Base-by-base conservation (phyloP, 2,329 filamentous ascomycete species). In the Aschersonia sp. region DNA sequence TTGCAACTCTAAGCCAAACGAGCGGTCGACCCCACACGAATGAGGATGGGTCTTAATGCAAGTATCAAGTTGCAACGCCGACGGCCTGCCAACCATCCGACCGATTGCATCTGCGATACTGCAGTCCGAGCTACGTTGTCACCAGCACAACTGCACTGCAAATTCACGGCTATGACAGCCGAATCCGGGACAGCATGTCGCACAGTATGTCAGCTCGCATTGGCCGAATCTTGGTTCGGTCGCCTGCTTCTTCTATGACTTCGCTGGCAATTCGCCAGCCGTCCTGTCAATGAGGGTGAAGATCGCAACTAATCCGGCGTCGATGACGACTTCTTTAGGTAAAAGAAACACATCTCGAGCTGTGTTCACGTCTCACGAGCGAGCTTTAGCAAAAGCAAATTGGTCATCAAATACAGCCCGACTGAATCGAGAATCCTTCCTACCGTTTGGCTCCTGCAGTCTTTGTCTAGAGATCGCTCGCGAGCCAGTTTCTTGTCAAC, bases 311-410 rank as follows among this genome's bases (percentile, higher is more conserved):
- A 39, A 39, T 12, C 35, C 12, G 35, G 8, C 3, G 9, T 8
- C 35, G 9, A 39, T 39, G 10, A n/a, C 31, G 12, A n/a, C 37
- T 5, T 29, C 39, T 35, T 51, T 49, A 81, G 77, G 77, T 60
- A 94, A 95, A 70, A 80, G 87, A 57, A 95, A 95, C 68, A 94
- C 88, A 43, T 90, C 87, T 43, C 81, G 90, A 43, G 82, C 88
- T 41, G 88, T 95, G 66, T 97, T 97, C 72, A 97, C 92, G 35
- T 82, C 87, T 30, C 81, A 95, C 67, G 92, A 97, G 68, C 83
- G 92, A 54, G 76, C 77, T 46, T 77, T 90, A 45, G 83, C 94
- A 50, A 87, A 88, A 58, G 76, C 78, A 14, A 79, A 81, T 55
- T 97, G 92, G 88, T 80, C 83, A 55, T 79, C 83, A 7, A 85